Evolutionary conservation across 2,329 filamentous ascomycete genomes (phyloP), one percentile per base, ranked within the genome.

Genomic region (Venturia asperata): DNA sequence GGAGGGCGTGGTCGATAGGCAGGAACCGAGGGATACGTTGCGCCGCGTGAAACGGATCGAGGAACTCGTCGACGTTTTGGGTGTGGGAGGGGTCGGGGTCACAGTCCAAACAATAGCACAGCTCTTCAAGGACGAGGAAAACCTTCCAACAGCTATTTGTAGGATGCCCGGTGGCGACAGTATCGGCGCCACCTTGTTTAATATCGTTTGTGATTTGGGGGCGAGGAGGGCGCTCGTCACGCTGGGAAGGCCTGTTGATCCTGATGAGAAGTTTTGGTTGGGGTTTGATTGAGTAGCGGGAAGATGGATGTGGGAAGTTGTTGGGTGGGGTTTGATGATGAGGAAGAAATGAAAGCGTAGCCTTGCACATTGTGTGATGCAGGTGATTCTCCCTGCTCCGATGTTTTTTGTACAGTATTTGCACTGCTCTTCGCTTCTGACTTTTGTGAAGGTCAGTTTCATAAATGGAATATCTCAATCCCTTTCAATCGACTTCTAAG

Each of bases 1-100:
- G 0, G 69, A 68, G 0, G 73, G 74, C 0, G 75, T 78, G 19
- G 67, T 68, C 1, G 79, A 80, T 67, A 76, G 74, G 4, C 70
- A 76, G 17, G 80, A 77, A 75, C 67, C 80, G 61, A 70, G 72
- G n/a, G 78, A 80, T 67, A 79, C 77, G 24, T 67, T 70, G 1
- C 70, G 70, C 19, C 70, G 79, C 11, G 68, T 78, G 5, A 64
- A 68, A 21, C 74, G 76, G 3, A 79, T 80, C 69, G 70, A 72
- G 61, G 71, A 73, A 62, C 73, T 73, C 19, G 67, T 67, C 30
- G 69, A 64, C 10, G 37, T 11, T 39, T 39, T 39, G 6, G 66
- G 65, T 5, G 24, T 76, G 56, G 67, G 68, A 1, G 52, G 37
- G 4, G 68, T 71, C 19, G 52, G 61, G 24, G 63, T 64, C 3